phyloP scores from a whole-genome alignment of 306 rosid genomes.

The Senna tora region DNA sequence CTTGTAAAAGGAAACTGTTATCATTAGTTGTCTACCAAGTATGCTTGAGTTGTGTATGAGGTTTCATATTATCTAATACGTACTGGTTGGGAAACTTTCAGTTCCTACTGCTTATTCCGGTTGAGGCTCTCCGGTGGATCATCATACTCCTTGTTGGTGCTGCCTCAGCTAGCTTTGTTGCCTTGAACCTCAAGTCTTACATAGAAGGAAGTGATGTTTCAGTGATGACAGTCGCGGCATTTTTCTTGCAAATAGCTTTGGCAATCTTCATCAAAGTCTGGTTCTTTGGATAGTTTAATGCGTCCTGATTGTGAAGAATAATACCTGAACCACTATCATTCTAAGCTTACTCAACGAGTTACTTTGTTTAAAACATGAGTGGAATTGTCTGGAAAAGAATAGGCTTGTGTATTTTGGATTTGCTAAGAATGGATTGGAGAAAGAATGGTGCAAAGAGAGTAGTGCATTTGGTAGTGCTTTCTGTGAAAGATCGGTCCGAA shows the following conservation, averaged over 20 bases:
- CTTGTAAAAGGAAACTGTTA: constrained; percentile 8
- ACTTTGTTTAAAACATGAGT: constrained; percentile 18
- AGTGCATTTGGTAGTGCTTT: constrained; percentile 20
- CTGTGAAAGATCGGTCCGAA: constrained; percentile 25
- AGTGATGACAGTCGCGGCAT: constrained; percentile 66
- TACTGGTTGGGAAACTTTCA: constrained; percentile 50
- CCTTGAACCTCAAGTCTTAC: constrained; percentile 71
- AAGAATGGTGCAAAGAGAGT: not conserved
- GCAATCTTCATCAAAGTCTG: constrained; percentile 92
- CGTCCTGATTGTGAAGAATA: constrained; percentile 20
- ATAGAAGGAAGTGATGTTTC: constrained; percentile 62
- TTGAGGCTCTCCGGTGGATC: constrained; percentile 84
- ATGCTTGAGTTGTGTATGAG: constrained; percentile 23
- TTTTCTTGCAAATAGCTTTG: constrained; percentile 81
- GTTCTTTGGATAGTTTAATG: constrained; percentile 80
- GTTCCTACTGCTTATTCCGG: constrained; percentile 87
- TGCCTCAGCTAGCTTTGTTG: constrained; percentile 88
- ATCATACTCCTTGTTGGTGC: constrained; percentile 66
- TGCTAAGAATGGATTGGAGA: constrained; percentile 21
- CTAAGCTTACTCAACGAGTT: constrained; percentile 23
- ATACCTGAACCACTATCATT: constrained; percentile 28
- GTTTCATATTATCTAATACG: constrained; percentile 35
- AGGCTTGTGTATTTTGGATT: constrained; percentile 41
- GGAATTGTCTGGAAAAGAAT: constrained; percentile 35
- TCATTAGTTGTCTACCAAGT: constrained; percentile 5